Percentiles rank a stretch among this genome's conserved stretches.
Evolutionary conservation across 768 basidiomycete species (phyloP).

Genomic region (Sporobolomyces pararoseus): DNA sequence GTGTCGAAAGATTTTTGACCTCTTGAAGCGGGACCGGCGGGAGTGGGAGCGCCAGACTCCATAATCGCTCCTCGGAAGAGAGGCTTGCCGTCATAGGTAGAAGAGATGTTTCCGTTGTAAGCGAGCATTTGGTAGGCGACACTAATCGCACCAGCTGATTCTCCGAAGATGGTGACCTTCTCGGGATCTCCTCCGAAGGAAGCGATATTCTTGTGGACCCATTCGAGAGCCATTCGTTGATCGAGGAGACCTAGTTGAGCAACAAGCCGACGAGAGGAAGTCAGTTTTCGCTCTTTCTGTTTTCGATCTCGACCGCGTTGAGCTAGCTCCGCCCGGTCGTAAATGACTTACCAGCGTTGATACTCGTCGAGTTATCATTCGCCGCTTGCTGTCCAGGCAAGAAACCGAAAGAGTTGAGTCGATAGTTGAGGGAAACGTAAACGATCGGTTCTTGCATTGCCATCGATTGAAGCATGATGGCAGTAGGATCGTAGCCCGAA

Average conservation of each 20-base stretch:
- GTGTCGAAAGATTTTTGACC: slow-evolving; percentile 20
- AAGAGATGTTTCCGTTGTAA: slow-evolving; percentile 18
- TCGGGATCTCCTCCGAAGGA: slow-evolving; percentile 22
- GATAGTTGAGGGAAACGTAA: slow-evolving; percentile 55
- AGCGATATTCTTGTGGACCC: slow-evolving; percentile 54
- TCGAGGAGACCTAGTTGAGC: slow-evolving; percentile 53
- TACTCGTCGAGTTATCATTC: slow-evolving; percentile 30
- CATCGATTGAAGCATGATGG: slow-evolving; percentile 32
- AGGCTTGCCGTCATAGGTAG: not conserved
- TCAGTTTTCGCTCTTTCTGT: no score
- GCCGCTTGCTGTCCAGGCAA: slow-evolving; percentile 54
- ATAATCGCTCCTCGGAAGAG: slow-evolving; percentile 36
- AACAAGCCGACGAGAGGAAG: slow-evolving; percentile 35
- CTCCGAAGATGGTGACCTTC: slow-evolving; percentile 31
- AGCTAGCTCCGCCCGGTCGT: no score
- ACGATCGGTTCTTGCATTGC: slow-evolving; percentile 54
- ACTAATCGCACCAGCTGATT: slow-evolving; percentile 21
- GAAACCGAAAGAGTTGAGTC: slow-evolving; percentile 53
- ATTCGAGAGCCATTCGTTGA: slow-evolving; percentile 58
- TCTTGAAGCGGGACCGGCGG: slow-evolving; percentile 6
- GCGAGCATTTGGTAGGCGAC: slow-evolving; percentile 27
- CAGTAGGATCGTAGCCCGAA: slow-evolving; percentile 6
- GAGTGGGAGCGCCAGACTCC: slow-evolving; percentile 31
- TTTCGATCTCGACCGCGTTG: no score
- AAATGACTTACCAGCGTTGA: slow-evolving; percentile 18